phyloP scores from a whole-genome alignment of 2,329 filamentous ascomycete species.

The Botryotinia convoluta region DNA sequence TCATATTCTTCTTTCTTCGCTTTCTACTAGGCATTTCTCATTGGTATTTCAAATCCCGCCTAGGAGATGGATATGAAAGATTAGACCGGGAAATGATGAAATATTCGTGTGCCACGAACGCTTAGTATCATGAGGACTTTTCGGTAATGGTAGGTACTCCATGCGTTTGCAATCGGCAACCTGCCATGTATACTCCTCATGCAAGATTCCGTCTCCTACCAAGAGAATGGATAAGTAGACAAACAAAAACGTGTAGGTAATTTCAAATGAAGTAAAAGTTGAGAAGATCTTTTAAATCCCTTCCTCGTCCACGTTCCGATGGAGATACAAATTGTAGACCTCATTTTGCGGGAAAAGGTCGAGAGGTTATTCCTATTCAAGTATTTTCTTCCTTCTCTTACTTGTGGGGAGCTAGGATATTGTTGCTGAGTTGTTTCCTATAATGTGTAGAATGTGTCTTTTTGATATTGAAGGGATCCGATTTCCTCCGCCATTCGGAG shows the following conservation, averaged over 20 bases:
- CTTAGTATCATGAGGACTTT: background rate
- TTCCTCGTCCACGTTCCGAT: background rate
- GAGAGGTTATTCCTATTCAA: background rate
- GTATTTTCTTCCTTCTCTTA: background rate
- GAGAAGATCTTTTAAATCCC: background rate
- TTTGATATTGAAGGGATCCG: background rate
- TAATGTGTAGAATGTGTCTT: background rate
- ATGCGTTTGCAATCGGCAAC: background rate
- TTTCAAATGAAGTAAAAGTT: background rate
- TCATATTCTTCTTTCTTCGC: background rate
- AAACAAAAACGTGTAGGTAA: background rate
- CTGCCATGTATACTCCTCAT: background rate
- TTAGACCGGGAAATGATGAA: background rate
- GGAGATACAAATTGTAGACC: background rate
- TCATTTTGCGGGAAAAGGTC: background rate
- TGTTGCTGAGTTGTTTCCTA: no score
- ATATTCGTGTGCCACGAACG: background rate
- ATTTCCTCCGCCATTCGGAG: background rate
- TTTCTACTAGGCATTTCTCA: background rate
- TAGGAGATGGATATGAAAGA: background rate
- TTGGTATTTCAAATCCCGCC: background rate
- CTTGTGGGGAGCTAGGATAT: no score
- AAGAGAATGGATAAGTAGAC: background rate
- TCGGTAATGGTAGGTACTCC: background rate
- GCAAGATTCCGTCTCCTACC: background rate